phyloP scores from a whole-genome alignment of 805 yeast species.

The Cyberlindnera nakhonratchasimensis region DNA sequence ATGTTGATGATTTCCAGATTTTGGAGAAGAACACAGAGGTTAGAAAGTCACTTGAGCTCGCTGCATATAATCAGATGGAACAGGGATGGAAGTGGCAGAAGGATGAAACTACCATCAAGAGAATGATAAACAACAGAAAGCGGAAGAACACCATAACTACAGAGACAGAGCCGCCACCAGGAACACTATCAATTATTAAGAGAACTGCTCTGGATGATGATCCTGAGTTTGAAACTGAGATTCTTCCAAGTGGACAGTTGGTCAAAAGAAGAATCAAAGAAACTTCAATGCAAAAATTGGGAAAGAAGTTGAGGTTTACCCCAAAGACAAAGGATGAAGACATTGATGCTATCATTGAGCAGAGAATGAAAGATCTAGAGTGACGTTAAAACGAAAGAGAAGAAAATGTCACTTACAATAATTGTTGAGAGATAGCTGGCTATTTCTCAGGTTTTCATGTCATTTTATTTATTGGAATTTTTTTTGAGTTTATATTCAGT shows the following conservation, averaged over 20 bases:
- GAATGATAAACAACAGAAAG: conserved; percentile 22
- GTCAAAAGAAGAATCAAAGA: conserved; percentile 40
- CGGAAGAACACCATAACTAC: conserved; percentile 26
- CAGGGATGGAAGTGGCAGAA: conserved; percentile 75
- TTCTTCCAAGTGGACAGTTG: conserved; percentile 72
- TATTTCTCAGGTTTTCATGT: conserved; percentile 2
- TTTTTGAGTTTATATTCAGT: not conserved
- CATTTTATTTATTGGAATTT: not conserved
- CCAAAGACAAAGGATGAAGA: conserved; percentile 22
- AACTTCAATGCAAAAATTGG: conserved; percentile 29
- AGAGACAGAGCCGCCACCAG: conserved; percentile 49
- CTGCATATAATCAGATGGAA: conserved; percentile 65
- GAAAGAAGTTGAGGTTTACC: conserved; percentile 38
- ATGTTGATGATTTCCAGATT: conserved; percentile 74
- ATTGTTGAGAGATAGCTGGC: conserved; percentile 11
- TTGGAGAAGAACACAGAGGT: conserved; percentile 68
- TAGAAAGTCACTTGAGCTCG: conserved; percentile 66
- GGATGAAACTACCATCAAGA: conserved; percentile 37
- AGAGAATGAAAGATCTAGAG: conserved; percentile 39
- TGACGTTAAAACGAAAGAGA: conserved; percentile 1
- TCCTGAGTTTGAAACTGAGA: conserved; percentile 45
- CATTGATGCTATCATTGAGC: conserved; percentile 52
- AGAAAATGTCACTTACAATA: not conserved
- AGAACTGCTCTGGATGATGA: conserved; percentile 24
- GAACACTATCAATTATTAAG: conserved; percentile 36